Evolutionary conservation across 805 yeast species (phyloP), one percentile per base, ranked within the genome.

Genomic region (Pichia scutulata): DNA sequence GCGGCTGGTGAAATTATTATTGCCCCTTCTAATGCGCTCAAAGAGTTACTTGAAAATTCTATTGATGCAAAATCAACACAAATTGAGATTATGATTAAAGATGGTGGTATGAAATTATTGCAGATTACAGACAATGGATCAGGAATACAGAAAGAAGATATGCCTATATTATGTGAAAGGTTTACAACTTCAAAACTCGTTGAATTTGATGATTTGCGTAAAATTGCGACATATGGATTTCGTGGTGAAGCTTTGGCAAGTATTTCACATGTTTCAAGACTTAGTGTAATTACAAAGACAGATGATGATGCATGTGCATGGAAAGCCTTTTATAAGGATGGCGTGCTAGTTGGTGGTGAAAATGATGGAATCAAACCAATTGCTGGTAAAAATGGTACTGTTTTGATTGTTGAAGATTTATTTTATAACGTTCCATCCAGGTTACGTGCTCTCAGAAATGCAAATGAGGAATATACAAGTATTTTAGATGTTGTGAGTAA

Each of bases 1-100:
- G 99, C 99, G 0, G 99, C 99, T 1, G 99, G 99, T 0, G 98
- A 93, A 69, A 88, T 93, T 67, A 87, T 93, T 51, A 77, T 90
- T 25, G 92, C 90, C 5, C 98, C 99, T 0, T 86, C 92, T 6
- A 93, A 92, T 64, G 99, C 99, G 0, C 70, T 93, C 41, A 93
- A 93, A 63, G 99, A 93, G 65, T 71, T 93, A 70, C 70, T 93
- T 53, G 99, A 93, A 68, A 93, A 93, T 70, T 78, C 95, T 7
- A 80, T 93, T 13, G 99, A 93, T 64, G 97, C 99, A 0, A 73
- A 76, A 0, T 71, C 95, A 13, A 74, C 90, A 0, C 64, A 75
- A 45, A 78, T 93, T 14, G 97, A 92, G 42, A 78, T 93, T 1
- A 60, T 84, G 3, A 87, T 83, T n/a, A 86, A 86, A 62, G 97